Conservation (phyloP, 2,329 filamentous ascomycete genomes). For the Xylariales sp. region DNA sequence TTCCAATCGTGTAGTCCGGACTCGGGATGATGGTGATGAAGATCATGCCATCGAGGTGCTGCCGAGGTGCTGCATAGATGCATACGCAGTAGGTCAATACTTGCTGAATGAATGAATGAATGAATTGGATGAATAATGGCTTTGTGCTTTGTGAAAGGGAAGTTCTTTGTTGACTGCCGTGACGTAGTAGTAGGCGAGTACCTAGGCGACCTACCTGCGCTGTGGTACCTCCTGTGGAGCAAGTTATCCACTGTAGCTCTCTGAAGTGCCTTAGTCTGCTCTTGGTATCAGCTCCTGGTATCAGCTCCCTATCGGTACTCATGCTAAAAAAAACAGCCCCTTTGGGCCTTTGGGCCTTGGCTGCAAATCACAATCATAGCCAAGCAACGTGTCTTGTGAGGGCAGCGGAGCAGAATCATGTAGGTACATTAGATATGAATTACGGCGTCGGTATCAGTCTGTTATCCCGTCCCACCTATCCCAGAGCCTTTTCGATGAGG, state of each 20-base stretch:
- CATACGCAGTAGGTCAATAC: no score
- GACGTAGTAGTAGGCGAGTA: background rate
- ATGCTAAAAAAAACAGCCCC: no score
- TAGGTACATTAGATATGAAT: background rate
- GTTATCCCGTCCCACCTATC: conserved; percentile 34
- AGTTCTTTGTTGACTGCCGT: conserved; percentile 1
- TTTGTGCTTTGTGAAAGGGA: conserved; percentile 14
- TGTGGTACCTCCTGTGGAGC: no score
- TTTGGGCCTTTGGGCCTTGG: no score
- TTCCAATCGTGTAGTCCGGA: conserved; percentile 17
- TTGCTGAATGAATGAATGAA: no score
- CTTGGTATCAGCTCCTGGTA: no score
- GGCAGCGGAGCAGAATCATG: no score
- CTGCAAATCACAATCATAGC: no score
- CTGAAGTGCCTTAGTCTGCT: no score
- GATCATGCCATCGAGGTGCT: conserved; percentile 12
- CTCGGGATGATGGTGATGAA: conserved; percentile 10
- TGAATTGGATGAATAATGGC: background rate
- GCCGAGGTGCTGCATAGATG: background rate
- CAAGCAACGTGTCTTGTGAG: no score
- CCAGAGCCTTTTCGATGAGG: conserved; percentile 43
- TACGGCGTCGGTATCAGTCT: background rate
- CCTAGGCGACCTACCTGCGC: background rate
- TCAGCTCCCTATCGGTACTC: no score
- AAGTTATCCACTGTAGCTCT: no score